Conservation (phyloP, 768 basidiomycete genomes). For the Collybiopsis confluens region DNA sequence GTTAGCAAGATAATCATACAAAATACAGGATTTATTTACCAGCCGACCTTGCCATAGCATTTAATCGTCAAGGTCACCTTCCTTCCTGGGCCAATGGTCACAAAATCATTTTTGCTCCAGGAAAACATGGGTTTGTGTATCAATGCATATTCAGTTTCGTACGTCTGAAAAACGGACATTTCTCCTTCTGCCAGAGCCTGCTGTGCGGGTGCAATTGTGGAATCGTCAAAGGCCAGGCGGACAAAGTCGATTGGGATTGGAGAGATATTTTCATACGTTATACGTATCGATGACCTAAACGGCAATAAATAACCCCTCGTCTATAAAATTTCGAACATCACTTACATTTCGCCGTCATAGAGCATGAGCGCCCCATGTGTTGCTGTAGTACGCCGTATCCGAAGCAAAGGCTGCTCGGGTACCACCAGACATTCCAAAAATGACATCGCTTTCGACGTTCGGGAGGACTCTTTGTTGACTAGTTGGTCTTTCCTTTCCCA, state of each 20-base stretch:
- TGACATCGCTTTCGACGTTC: constrained; percentile 26
- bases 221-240: constrained; percentile 85
- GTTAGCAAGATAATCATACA: constrained; percentile 10
- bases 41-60: constrained; percentile 88
- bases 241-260: constrained; percentile 79
- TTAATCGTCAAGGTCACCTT: constrained; percentile 63
- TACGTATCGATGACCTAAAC: constrained; percentile 71
- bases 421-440: constrained; percentile 84
- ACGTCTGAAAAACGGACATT: constrained; percentile 77
- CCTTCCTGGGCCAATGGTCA: constrained; percentile 62
- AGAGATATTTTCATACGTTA: constrained; percentile 91
- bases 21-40: constrained; percentile 47
- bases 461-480: constrained; percentile 21
- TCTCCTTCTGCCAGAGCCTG: constrained; percentile 76
- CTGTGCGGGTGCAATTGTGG: constrained; percentile 74
- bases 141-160: constrained; percentile 85
- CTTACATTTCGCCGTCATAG: constrained; percentile 89
- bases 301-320: constrained; percentile 7
- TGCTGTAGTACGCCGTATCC: constrained; percentile 83
- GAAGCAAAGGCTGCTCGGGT: constrained; percentile 81
- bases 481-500: constrained; percentile 52
- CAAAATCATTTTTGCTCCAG: constrained; percentile 55
- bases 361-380: constrained; percentile 94
- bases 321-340: constrained; percentile 8
- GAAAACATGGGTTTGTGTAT: constrained; percentile 76